phyloP scores from a whole-genome alignment of 1,139 yeast species.

The Yarrowia galli region DNA sequence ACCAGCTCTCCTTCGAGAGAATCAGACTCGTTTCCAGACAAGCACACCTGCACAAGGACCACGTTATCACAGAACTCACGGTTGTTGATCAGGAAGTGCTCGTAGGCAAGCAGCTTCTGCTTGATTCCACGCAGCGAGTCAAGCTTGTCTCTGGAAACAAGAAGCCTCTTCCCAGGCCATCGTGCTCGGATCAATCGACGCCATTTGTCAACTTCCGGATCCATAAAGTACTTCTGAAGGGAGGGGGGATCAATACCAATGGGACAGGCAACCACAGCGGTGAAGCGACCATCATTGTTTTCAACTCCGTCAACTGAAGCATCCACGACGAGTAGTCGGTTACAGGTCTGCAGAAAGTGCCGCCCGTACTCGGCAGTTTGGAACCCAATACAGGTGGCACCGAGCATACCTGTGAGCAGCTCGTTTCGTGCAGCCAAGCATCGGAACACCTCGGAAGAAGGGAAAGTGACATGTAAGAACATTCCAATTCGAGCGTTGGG shows the following conservation, averaged over 20 bases:
- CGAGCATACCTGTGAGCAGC: slow-evolving; percentile 82
- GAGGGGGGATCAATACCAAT: slow-evolving; percentile 85
- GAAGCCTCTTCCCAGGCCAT: slow-evolving; percentile 73
- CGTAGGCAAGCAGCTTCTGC: slow-evolving; percentile 88
- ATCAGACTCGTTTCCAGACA: slow-evolving; percentile 56
- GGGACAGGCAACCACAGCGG: slow-evolving; percentile 73
- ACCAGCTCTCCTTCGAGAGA: slow-evolving; percentile 75
- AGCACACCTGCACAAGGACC: slow-evolving; percentile 83
- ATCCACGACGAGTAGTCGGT: slow-evolving; percentile 82
- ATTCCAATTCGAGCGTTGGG: slow-evolving; percentile 92
- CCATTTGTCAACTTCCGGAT: slow-evolving; percentile 69
- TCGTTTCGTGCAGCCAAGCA: slow-evolving; percentile 88
- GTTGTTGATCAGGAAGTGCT: slow-evolving; percentile 69
- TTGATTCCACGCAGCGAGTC: slow-evolving; percentile 88
- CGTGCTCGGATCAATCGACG: slow-evolving; percentile 73
- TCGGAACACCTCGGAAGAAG: slow-evolving; percentile 93
- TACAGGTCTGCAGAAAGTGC: slow-evolving; percentile 91
- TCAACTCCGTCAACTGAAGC: slow-evolving; percentile 76
- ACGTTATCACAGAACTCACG: slow-evolving; percentile 75
- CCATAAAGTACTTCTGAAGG: slow-evolving; percentile 57
- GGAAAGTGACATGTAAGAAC: slow-evolving; percentile 92
- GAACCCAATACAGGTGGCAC: slow-evolving; percentile 86
- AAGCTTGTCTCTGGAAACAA: slow-evolving; percentile 87
- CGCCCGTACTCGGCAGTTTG: slow-evolving; percentile 93
- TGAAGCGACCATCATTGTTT: slow-evolving; percentile 66